A percentile compares a stretch with the other conserved stretches of the same genome.
Evolutionary conservation across 2,329 filamentous ascomycete species (phyloP).

Genomic region (Hawksworthiomyces lignivorus): DNA sequence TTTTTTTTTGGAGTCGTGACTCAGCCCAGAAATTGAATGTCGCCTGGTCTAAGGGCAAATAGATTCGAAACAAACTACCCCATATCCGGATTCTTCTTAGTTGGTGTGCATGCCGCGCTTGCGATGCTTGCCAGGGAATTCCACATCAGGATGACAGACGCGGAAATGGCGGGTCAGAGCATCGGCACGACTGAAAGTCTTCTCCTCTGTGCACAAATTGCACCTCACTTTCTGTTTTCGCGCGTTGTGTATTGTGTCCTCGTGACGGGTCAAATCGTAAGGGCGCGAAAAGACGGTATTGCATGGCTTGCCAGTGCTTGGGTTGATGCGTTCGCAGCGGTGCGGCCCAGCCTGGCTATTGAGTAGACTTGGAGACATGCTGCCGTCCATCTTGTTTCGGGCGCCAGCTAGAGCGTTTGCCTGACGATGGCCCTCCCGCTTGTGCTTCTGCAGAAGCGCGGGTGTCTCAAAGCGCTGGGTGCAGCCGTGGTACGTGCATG

Average conservation of each 20-base stretch:
- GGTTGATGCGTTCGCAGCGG: constrained; percentile 87
- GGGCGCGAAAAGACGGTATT: constrained; percentile 90
- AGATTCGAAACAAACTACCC: too few relatives aligned
- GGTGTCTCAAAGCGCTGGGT: constrained; percentile 82
- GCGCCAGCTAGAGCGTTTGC: constrained; percentile 44
- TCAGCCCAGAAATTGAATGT: too few relatives aligned
- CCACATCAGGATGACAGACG: constrained; percentile 84
- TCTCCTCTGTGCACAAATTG: constrained; percentile 87
- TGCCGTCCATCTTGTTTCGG: constrained; percentile 23
- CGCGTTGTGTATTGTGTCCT: constrained; percentile 94
- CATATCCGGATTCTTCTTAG: too few relatives aligned
- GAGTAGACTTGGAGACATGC: constrained; percentile 47
- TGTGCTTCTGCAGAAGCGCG: constrained; percentile 84
- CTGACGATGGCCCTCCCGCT: constrained; percentile 83
- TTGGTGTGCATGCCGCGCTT: constrained; percentile 19
- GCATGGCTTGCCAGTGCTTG: constrained; percentile 89
- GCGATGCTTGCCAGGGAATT: constrained; percentile 61
- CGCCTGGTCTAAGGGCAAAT: too few relatives aligned
- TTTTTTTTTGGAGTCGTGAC: too few relatives aligned
- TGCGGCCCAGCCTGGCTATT: constrained; percentile 92
- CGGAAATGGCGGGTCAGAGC: constrained; percentile 90
- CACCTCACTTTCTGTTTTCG: constrained; percentile 93
- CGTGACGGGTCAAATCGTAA: constrained; percentile 92
- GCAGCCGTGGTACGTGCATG: constrained; percentile 92
- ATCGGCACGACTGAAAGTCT: constrained; percentile 93